Conservation (phyloP, 306 rosid genomes). For the Trifolium dubium region DNA sequence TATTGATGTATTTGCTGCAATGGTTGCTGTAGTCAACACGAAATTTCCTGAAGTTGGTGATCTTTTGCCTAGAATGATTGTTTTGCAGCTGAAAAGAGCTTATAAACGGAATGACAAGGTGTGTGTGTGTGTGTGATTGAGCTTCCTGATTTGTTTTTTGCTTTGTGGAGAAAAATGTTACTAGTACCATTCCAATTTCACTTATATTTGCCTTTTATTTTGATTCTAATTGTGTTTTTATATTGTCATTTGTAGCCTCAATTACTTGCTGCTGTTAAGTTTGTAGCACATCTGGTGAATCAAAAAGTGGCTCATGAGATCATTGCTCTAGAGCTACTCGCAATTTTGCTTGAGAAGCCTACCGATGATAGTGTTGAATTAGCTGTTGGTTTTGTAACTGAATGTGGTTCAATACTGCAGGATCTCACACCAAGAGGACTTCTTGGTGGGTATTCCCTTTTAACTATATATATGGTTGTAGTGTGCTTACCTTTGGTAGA, state of each 20-base stretch:
- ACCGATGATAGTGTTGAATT: slow-evolving; percentile 96
- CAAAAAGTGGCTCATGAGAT: slow-evolving; percentile 95
- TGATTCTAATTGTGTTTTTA: slow-evolving; percentile 23
- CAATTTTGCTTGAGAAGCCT: slow-evolving; percentile 89
- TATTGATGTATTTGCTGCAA: slow-evolving; percentile 86
- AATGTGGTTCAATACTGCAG: slow-evolving; percentile 86
- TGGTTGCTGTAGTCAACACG: slow-evolving; percentile 92
- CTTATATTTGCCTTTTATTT: not conserved
- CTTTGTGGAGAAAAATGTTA: too few relatives aligned
- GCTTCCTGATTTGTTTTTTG: not conserved
- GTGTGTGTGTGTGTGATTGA: not conserved
- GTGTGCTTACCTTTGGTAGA: slow-evolving; percentile 14
- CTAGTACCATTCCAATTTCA: too few relatives aligned
- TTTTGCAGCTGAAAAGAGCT: slow-evolving; percentile 91
- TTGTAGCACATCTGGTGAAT: slow-evolving; percentile 90
- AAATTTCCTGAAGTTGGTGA: slow-evolving; percentile 94
- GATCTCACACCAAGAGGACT: slow-evolving; percentile 92
- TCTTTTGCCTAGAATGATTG: slow-evolving; percentile 83
- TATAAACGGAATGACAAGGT: slow-evolving; percentile 97
- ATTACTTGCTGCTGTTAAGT: slow-evolving; percentile 94
- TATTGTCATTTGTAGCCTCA: slow-evolving; percentile 65
- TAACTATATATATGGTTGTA: slow-evolving; percentile 23
- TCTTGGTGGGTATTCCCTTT: slow-evolving; percentile 70
- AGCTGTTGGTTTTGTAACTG: slow-evolving; percentile 96
- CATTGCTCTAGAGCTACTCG: slow-evolving; percentile 85